Conservation (phyloP, 1,284 basidiomycete genomes). For the Leccinum pallidistipes region DNA sequence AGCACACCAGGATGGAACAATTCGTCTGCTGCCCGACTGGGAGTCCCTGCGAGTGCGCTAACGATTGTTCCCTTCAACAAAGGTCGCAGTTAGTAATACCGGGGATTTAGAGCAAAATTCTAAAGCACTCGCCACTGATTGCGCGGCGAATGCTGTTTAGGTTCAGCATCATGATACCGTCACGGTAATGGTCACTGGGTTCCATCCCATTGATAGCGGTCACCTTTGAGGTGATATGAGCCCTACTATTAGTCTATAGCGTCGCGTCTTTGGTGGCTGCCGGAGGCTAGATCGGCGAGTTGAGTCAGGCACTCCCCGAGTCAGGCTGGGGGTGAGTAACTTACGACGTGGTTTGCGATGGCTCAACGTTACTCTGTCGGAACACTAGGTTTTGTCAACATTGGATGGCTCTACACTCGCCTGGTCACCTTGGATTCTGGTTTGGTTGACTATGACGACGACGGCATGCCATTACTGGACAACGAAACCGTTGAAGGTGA, state of each 20-base stretch:
- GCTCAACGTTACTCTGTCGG: background rate
- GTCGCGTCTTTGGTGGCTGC: constrained; percentile 92
- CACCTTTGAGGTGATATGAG: constrained; percentile 88
- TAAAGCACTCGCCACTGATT: too few relatives aligned
- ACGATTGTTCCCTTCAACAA: too few relatives aligned
- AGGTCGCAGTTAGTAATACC: too few relatives aligned
- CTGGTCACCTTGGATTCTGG: constrained; percentile 78
- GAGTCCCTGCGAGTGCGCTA: too few relatives aligned
- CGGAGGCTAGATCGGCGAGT: constrained; percentile 83
- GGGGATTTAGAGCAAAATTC: too few relatives aligned
- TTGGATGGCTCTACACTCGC: constrained; percentile 83
- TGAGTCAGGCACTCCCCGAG: constrained; percentile 65
- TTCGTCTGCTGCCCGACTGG: too few relatives aligned
- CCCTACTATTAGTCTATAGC: constrained; percentile 57
- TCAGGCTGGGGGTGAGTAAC: constrained; percentile 68
- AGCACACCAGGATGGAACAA: too few relatives aligned
- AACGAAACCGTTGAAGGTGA: background rate
- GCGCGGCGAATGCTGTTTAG: constrained; percentile 37
- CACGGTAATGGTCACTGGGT: constrained; percentile 59
- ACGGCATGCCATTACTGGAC: constrained; percentile 21
- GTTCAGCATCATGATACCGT: constrained; percentile 63
- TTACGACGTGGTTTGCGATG: background rate
- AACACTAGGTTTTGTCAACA: constrained; percentile 69
- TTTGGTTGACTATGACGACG: constrained; percentile 42
- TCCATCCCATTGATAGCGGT: constrained; percentile 78